Evolutionary conservation across 805 yeast species (phyloP), one percentile per base, ranked within the genome.

Genomic region (Wilhelminamyces savonicus): DNA sequence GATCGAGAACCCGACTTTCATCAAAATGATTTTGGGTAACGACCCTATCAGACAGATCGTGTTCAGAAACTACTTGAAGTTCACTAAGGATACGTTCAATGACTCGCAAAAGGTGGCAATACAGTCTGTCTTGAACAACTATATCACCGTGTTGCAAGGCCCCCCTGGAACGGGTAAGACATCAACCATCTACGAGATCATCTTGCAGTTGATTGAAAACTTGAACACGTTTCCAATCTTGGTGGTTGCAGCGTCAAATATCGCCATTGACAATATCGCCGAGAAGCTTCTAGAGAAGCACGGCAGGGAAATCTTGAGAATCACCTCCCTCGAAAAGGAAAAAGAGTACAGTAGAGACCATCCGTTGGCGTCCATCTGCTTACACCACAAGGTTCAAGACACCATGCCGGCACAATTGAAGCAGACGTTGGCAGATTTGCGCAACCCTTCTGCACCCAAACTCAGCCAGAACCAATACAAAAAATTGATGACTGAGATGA

Each of bases 211-310:
- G 34, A 56, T 78, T 31, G 69, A 66, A 24, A 72, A 71, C 27
- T 61, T 74, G 39, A 62, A 71, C 43, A 65, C 76, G 2, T 74
- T 64, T 41, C 86, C 86, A 2, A 75, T 80, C 24, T 56, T 79
- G 32, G 84, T 80, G 32, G 84, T 78, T 28, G 86, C 88, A 1
- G 82, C 85, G 2, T 78, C 85, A 1, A 80, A 80, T 43, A 74
- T 79, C 44, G 87, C 87, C 3, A 77, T 79, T 43, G 86, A 79
- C 48, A 79, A 80, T 39, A 78, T 80, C 50, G 86, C 86, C 1
- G 86, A 79, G 40, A 78, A 79, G 45, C 56, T 79, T 34, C 48
- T 77, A 45, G 56, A 56, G 8, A 62, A 66, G 18, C 73, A 73
- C 37, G 67, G 66, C 5, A 65, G 65, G 26, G 66, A 71, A 13